Evolutionary conservation across 2,329 filamentous ascomycete genomes (phyloP), one percentile per base, ranked within the genome.

Genomic region (Fusarium camptoceras): DNA sequence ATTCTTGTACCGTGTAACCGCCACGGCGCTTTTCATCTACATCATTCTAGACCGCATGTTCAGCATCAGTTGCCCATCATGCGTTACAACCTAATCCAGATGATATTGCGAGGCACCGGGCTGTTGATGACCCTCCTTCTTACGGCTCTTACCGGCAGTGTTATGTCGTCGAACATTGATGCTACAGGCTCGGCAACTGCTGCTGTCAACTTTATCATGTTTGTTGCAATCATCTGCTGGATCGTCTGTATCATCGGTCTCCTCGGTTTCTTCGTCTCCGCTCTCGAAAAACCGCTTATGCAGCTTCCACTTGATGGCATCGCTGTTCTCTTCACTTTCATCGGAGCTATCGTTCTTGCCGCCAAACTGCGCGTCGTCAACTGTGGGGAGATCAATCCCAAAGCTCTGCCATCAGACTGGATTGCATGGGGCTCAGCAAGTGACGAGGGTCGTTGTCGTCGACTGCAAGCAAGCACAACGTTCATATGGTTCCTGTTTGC

Each of bases 401-500:
- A 70, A 11, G 73, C 76, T 60, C 68, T 80, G 43, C 74, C 78
- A 30, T 43, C 72, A 73, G 85, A 86, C 79, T 86, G 84, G 81
- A 88, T 92, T 76, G 90, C 85, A 27, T 91, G 86, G 77, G 90
- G 90, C 60, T 89, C 89, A 47, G 64, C 70, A 66, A 77, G 90
- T 79, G 83, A 85, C 64, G 79, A 83, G 77, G 89, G 90, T 82
- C 87, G 91, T 70, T 94, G 92, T 82, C 89, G 88, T 68, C 89
- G 93, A 81, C 87, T 93, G 18, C 92, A 94, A 82, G 92, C 92
- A 39, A 87, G 87, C 67, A 88, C 87, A 34, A 91, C 88, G 39
- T 95, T 95, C 82, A 85, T 93, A 81, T 95, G 91, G 91, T 94
- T 94, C 81, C 86, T 93, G 50, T 93, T 91, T 78, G 85, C 82